phyloP scores from a whole-genome alignment of 2,329 filamentous ascomycete species.

The Arthrobotrys sinensis region DNA sequence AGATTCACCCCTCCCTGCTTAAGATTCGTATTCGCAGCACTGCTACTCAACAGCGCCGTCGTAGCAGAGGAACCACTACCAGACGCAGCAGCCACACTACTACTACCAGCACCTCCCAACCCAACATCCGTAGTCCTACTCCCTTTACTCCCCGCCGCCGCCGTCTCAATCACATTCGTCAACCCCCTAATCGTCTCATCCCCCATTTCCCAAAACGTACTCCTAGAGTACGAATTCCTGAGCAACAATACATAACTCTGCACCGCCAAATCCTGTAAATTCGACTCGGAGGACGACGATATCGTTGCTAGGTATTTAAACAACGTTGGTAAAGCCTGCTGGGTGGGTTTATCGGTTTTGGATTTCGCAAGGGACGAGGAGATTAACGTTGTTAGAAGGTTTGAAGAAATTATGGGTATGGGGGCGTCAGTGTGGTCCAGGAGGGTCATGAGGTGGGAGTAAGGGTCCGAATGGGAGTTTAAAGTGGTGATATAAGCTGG shows the following conservation, averaged over 20 bases:
- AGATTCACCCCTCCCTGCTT: conserved; percentile 89
- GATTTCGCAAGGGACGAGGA: conserved; percentile 75
- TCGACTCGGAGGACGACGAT: conserved; percentile 86
- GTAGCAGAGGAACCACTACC: not conserved
- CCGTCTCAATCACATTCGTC: conserved; percentile 47
- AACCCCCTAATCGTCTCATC: conserved; percentile 76
- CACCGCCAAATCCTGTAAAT: conserved; percentile 94
- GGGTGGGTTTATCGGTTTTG: conserved; percentile 70
- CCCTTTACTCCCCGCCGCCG: conserved; percentile 53
- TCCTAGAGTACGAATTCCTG: conserved; percentile 79
- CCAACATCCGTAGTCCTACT: conserved; percentile 48
- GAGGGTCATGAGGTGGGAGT: conserved; percentile 86
- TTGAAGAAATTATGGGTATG: conserved; percentile 89
- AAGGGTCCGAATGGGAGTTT: conserved; percentile 81
- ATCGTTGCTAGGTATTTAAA: conserved; percentile 89
- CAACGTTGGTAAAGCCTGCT: conserved; percentile 82
- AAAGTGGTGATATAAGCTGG: conserved; percentile 84
- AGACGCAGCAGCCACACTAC: not conserved
- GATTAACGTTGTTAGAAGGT: conserved; percentile 85
- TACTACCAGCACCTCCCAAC: not conserved
- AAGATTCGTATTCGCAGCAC: conserved; percentile 74
- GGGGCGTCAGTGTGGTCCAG: conserved; percentile 87
- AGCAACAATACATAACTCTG: conserved; percentile 90
- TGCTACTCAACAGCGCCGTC: conserved; percentile 10
- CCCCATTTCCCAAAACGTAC: conserved; percentile 91